phyloP scores from a whole-genome alignment of 2,329 filamentous ascomycete species.

The Helicocarpus griseus region DNA sequence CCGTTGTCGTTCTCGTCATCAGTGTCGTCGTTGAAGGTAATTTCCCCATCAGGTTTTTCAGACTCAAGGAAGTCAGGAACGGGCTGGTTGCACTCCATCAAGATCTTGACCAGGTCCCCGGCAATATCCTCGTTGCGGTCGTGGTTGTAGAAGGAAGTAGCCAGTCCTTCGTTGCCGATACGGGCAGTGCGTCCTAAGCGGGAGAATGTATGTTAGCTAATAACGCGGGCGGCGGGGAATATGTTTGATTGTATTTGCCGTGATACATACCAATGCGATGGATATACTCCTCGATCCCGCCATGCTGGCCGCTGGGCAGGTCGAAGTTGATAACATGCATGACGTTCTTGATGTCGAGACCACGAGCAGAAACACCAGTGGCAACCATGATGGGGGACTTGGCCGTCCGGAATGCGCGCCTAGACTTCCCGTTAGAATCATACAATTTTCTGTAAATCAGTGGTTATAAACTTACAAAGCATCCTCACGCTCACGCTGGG shows the following conservation, averaged over 20 bases:
- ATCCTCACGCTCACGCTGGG: constrained; percentile 84
- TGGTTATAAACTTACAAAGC: constrained; percentile 56
- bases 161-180: constrained; percentile 77
- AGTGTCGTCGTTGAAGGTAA: constrained; percentile 46
- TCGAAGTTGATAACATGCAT: constrained; percentile 93
- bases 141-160: constrained; percentile 77
- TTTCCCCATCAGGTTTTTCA: constrained; percentile 31
- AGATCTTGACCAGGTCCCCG: constrained; percentile 62
- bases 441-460: background rate
- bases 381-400: constrained; percentile 70
- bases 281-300: constrained; percentile 88
- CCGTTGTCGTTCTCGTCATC: constrained; percentile 31
- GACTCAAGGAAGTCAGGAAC: constrained; percentile 75
- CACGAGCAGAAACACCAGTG: constrained; percentile 78
- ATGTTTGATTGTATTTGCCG: constrained; percentile 5
- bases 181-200: constrained; percentile 73
- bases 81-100: constrained; percentile 68
- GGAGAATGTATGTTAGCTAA: background rate
- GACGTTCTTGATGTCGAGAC: constrained; percentile 78
- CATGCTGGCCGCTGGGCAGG: constrained; percentile 61
- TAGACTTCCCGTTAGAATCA: too few species aligned
- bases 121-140: constrained; percentile 65
- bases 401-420: constrained; percentile 67
- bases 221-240: background rate
- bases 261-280: constrained; percentile 72